Base-by-base conservation (phyloP, 2,329 filamentous ascomycete species). In the Massarina eburnea region DNA sequence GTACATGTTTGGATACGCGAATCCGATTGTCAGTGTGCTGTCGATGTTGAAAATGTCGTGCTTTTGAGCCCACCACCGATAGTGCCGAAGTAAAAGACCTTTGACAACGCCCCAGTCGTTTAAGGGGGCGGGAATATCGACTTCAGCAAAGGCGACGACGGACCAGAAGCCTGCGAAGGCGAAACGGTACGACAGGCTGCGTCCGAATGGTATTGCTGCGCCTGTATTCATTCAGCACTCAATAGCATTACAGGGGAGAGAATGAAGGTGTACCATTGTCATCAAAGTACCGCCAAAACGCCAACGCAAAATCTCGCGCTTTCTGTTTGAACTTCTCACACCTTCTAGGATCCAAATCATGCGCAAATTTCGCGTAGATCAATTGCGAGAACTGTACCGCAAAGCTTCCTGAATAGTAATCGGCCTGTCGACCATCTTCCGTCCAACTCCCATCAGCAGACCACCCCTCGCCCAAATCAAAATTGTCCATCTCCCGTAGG, bases 351-450 rank as follows among this genome's bases (percentile, higher is more conserved):
- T 79, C 76, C 3, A 75, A 33, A 14, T 76, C 71, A 0, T 52
- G 46, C 0, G 74, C 75, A 47, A 76, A 74, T 7, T 70, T 72
- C 0, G 70, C 63, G 47, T 76, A 80, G 0, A 79, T 58, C 2
- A 80, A 57, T 46, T 80, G 76, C 2, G 70, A 72, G 26, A 79
- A 80, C 43, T 80, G 77, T 8, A 80, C 77, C 0, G 77, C 77
- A 43, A 80, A 80, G 36, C 77, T 80, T 0, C 77, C 76, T 1
- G 77, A 79, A 43, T 80, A 80, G 54, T 80, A 79, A 41, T 80
- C 77, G 0, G 71, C 76, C 36, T 80, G 76, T 14, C 55, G 7
- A 38, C 70, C 44, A 46, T 66, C 47, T 3, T 66, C 54, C 12
- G 49, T 64, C 77, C 73, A 80, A 0, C 65, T 46, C 0, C 77